A percentile compares a stretch with the other conserved stretches of the same genome.
Conservation (phyloP, 768 basidiomycete genomes). For the Suillus americanus region DNA sequence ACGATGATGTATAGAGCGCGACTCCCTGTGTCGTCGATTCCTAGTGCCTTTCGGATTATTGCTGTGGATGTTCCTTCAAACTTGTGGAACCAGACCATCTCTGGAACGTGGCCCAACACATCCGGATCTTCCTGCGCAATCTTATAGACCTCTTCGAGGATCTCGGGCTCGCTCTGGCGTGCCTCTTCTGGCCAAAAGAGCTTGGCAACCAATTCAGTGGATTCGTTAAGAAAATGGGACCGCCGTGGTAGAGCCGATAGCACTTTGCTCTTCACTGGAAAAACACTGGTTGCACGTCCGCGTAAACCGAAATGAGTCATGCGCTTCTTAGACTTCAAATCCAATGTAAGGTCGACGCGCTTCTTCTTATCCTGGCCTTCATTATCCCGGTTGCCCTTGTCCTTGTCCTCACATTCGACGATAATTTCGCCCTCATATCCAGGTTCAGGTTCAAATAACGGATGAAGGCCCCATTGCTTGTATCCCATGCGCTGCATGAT, state of each 20-base stretch:
- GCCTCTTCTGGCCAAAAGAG: constrained; percentile 3
- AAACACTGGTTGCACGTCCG: not conserved
- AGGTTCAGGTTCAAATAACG: not conserved
- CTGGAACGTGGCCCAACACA: not conserved
- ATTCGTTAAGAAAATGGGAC: not conserved
- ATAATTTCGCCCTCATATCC: not conserved
- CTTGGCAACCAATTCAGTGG: not conserved
- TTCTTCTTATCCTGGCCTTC: not conserved
- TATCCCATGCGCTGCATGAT: not conserved
- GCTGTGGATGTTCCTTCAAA: not conserved
- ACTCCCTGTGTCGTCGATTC: not conserved
- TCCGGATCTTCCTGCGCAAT: not conserved
- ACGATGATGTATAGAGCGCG: not conserved
- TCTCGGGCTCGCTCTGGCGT: not conserved
- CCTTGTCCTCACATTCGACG: not conserved
- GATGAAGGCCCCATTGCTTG: constrained; percentile 1
- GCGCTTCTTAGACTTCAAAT: not conserved
- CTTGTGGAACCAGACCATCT: not conserved
- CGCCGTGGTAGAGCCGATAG: not conserved
- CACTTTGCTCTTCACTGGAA: not conserved
- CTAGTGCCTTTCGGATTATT: not conserved
- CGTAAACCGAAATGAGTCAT: constrained; percentile 3
- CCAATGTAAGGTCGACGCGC: not conserved
- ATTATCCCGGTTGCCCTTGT: not conserved
- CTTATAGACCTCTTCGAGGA: not conserved